These are phyloP conservation scores for Crithidia expoeki DNA, from an alignment of 208 protist genomes.

Conservation along the genomic window DNA sequence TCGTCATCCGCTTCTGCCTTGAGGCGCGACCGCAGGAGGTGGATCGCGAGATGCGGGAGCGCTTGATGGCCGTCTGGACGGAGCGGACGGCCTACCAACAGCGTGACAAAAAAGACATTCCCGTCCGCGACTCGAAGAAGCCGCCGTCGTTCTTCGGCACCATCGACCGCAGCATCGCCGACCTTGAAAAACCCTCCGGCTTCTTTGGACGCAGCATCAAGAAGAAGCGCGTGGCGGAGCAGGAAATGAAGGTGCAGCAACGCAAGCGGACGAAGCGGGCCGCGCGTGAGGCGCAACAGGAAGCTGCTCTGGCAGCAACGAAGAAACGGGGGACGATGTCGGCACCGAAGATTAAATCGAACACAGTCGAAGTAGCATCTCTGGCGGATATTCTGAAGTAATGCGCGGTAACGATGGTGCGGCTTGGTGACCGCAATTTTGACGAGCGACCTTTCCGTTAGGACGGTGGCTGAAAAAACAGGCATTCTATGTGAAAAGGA, in stretches of 20 bases:
- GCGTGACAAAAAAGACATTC: conserved; percentile 73
- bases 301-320: conserved; percentile 42
- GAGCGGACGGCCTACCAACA: conserved; percentile 76
- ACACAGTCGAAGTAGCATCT: conserved; percentile 57
- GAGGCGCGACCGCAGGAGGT: conserved; percentile 65
- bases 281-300: conserved; percentile 46
- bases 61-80: conserved; percentile 72
- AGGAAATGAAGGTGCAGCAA: conserved; percentile 43
- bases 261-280: conserved; percentile 66
- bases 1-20: conserved; percentile 78
- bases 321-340: conserved; percentile 23
- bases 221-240: conserved; percentile 63
- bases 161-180: conserved; percentile 69
- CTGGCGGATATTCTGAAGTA: conserved; percentile 68
- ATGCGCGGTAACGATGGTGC: background rate
- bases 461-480: too few species aligned
- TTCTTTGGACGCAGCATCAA: conserved; percentile 77
- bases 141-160: conserved; percentile 68
- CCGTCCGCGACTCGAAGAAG: conserved; percentile 65
- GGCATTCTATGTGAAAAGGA: too few species aligned
- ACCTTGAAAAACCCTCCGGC: conserved; percentile 56
- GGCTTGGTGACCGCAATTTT: too few species aligned
- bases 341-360: conserved; percentile 17
- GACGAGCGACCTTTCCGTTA: too few species aligned
- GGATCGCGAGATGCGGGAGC: conserved; percentile 54